Conservation (phyloP, 805 yeast species). For the Vanderwaltozyma tropicalis region DNA sequence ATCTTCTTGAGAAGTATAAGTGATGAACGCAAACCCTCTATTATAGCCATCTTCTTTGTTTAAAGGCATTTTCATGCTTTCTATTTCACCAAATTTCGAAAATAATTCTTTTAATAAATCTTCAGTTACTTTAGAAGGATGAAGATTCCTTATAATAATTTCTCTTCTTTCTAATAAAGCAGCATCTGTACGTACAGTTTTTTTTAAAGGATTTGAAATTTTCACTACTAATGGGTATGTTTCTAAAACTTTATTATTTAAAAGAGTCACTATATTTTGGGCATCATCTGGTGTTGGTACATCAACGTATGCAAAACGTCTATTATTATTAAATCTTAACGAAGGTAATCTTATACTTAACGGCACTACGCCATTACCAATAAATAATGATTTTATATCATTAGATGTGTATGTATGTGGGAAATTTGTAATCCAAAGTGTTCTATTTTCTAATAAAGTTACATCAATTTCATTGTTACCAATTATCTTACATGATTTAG, state of each 20-base stretch:
- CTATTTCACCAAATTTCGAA: conserved; percentile 42
- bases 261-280: conserved; percentile 29
- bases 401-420: conserved; percentile 43
- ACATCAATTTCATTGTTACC: conserved; percentile 38
- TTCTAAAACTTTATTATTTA: conserved; percentile 32
- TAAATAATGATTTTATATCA: conserved; percentile 34
- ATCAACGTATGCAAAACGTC: conserved; percentile 72
- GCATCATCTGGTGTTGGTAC: conserved; percentile 37
- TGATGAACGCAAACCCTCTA: conserved; percentile 60
- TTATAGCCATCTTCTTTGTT: conserved; percentile 24
- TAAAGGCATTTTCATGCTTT: conserved; percentile 31
- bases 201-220: conserved; percentile 48
- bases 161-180: conserved; percentile 44
- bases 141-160: conserved; percentile 43
- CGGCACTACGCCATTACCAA: conserved; percentile 30
- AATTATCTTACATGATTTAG: conserved; percentile 44
- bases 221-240: conserved; percentile 44
- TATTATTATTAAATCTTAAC: conserved; percentile 38
- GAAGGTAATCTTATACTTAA: conserved; percentile 56
- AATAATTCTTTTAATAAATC: conserved; percentile 34
- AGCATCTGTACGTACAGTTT: conserved; percentile 34
- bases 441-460: conserved; percentile 34
- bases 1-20: conserved; percentile 34
- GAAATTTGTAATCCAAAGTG: conserved; percentile 66
- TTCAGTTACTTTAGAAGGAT: conserved; percentile 35